Percentiles rank a stretch among this genome's conserved stretches.
phyloP scores from a whole-genome alignment of 164 flowering plant species.

The Protea cynaroides region DNA sequence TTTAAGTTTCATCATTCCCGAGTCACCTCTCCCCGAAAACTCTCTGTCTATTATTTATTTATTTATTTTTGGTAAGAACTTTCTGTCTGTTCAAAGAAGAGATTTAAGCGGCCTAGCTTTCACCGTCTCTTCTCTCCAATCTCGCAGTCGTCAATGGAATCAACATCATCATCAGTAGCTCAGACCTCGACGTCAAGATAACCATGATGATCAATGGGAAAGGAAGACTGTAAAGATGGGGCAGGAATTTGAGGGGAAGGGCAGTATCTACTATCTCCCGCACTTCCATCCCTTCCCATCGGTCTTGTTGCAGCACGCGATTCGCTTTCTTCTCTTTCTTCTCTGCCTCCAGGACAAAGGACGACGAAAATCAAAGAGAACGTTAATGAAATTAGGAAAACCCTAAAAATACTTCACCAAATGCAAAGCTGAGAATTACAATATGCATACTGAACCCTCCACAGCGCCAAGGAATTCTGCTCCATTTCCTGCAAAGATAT shows the following conservation, averaged over 20 bases:
- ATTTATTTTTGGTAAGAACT: too few relatives aligned
- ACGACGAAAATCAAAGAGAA: not conserved
- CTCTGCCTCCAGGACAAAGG: not conserved
- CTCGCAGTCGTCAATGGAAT: constrained; percentile 1
- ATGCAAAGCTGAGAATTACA: not conserved
- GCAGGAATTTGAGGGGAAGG: not conserved
- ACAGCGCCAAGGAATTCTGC: constrained; percentile 28
- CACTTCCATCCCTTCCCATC: constrained; percentile 47
- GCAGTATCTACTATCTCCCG: constrained; percentile 18
- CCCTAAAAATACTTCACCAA: constrained; percentile 2
- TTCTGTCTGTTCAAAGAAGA: constrained; percentile 33
- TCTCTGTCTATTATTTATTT: too few relatives aligned
- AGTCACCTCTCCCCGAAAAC: too few relatives aligned
- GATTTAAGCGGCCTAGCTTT: constrained; percentile 63
- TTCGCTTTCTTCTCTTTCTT: not conserved
- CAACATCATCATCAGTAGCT: constrained; percentile 26
- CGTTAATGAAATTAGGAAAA: not conserved
- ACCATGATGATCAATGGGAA: constrained; percentile 3
- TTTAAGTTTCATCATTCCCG: too few relatives aligned
- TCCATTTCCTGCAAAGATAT: constrained; percentile 21
- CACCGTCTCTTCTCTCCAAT: constrained; percentile 34
- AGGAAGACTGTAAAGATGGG: not conserved
- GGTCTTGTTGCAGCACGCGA: constrained; percentile 18
- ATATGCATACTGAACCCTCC: constrained; percentile 26
- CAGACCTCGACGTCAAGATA: constrained; percentile 21